Evolutionary conservation across 1,284 basidiomycete species (phyloP).

Genomic region (Stygiomarasmius scandens): DNA sequence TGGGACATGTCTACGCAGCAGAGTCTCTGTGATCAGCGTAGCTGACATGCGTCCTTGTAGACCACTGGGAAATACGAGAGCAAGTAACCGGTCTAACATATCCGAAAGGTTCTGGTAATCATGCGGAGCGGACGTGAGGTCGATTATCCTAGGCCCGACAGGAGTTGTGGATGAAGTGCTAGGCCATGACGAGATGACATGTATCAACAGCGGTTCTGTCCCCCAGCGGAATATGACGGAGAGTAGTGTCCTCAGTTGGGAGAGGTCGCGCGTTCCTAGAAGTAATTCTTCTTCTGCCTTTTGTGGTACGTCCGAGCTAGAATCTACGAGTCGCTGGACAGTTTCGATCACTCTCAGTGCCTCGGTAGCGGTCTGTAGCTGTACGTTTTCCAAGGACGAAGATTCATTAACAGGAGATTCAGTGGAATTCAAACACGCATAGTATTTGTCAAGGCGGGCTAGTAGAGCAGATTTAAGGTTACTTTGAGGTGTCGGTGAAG

Average conservation of each 20-base stretch:
- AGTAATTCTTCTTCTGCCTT: slow-evolving; percentile 26
- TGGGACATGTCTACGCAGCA: slow-evolving; percentile 59
- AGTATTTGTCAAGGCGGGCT: slow-evolving; percentile 43
- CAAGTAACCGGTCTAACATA: slow-evolving; percentile 45
- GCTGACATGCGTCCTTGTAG: slow-evolving; percentile 46
- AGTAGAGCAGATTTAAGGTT: slow-evolving; percentile 43
- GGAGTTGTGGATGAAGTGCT: slow-evolving; percentile 27
- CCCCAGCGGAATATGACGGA: slow-evolving; percentile 75
- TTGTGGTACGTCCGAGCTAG: slow-evolving; percentile 20
- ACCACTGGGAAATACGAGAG: slow-evolving; percentile 56
- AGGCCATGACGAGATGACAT: slow-evolving; percentile 47
- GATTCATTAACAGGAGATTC: slow-evolving; percentile 20
- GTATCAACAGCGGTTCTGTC: slow-evolving; percentile 51
- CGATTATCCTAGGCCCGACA: slow-evolving; percentile 39
- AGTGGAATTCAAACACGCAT: slow-evolving; percentile 31
- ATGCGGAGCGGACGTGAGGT: slow-evolving; percentile 43
- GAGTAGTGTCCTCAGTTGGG: slow-evolving; percentile 60
- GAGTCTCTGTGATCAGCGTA: slow-evolving; percentile 60
- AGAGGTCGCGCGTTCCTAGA: slow-evolving; percentile 69
- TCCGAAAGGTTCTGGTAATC: slow-evolving; percentile 46
- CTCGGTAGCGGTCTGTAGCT: slow-evolving; percentile 58
- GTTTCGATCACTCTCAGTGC: slow-evolving; percentile 54
- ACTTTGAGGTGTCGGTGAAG: slow-evolving; percentile 15
- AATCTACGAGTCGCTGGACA: slow-evolving; percentile 50
- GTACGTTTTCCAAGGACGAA: slow-evolving; percentile 42